phyloP scores from a whole-genome alignment of 257 asterid species.

The Pogostemon cablin region DNA sequence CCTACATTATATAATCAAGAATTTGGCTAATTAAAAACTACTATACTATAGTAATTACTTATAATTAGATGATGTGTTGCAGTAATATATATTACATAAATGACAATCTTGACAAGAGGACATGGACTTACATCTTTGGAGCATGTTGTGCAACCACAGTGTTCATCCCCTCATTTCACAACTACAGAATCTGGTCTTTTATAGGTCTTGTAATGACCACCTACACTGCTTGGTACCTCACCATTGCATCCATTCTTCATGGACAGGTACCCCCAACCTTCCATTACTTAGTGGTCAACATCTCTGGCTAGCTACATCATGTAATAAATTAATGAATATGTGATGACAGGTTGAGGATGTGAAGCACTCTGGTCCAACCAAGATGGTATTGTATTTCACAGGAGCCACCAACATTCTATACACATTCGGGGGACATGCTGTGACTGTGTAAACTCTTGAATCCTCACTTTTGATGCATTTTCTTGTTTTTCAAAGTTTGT shows the following conservation, averaged over 20 bases:
- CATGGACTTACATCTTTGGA: constrained; percentile 92
- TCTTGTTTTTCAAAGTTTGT: constrained; percentile 16
- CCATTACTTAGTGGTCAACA: no score
- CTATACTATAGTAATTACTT: no score
- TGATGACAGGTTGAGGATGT: constrained; percentile 68
- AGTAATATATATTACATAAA: constrained; percentile 94
- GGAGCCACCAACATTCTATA: constrained; percentile 94
- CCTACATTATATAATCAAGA: not conserved
- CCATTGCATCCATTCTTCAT: constrained; percentile 81
- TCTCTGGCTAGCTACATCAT: not conserved
- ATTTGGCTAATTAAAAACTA: no score
- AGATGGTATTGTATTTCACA: constrained; percentile 82
- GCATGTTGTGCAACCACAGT: constrained; percentile 97
- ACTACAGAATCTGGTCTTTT: constrained; percentile 94
- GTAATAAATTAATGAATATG: not conserved
- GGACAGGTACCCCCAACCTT: constrained; percentile 60
- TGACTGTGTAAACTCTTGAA: constrained; percentile 77
- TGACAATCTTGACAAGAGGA: constrained; percentile 95
- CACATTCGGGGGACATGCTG: constrained; percentile 98
- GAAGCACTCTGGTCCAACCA: constrained; percentile 76
- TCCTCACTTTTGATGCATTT: not conserved
- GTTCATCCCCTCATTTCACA: constrained; percentile 89
- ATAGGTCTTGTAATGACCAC: constrained; percentile 91
- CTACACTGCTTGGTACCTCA: constrained; percentile 94
- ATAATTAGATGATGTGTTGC: constrained; percentile 31